Evolutionary conservation across 176 grass and related monocot species (phyloP).

Genomic region (Elymus sibiricus): DNA sequence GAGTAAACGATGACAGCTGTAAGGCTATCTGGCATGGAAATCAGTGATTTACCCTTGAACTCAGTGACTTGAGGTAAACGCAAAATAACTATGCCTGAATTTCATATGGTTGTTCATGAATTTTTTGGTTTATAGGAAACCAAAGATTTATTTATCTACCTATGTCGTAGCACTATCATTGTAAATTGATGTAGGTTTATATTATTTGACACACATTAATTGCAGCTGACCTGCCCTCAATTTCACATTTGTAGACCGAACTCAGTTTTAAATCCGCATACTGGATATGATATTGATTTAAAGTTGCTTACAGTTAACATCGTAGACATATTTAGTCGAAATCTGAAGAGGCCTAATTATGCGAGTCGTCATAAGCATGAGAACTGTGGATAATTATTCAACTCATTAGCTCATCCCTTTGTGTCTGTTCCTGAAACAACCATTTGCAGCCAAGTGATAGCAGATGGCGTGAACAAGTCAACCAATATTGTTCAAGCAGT

Average conservation of each 20-base stretch:
- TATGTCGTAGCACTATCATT: background rate
- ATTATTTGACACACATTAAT: background rate
- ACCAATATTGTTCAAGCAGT: slow-evolving; percentile 58
- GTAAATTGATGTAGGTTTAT: background rate
- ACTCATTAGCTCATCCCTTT: background rate
- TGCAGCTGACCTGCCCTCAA: background rate
- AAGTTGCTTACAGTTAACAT: background rate
- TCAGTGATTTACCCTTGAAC: slow-evolving; percentile 85
- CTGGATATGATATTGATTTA: background rate
- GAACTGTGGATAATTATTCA: background rate
- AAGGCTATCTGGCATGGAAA: slow-evolving; percentile 76
- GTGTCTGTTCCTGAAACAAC: background rate
- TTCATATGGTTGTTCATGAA: slow-evolving; percentile 8
- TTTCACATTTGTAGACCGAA: background rate
- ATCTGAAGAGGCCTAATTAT: background rate
- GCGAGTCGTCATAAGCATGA: background rate
- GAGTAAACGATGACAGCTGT: slow-evolving; percentile 66
- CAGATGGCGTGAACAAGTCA: slow-evolving; percentile 69
- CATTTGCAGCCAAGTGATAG: slow-evolving; percentile 67
- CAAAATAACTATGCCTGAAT: background rate
- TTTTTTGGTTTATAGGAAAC: background rate
- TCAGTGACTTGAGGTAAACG: slow-evolving; percentile 77
- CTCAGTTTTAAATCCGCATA: background rate
- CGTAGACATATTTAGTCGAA: background rate
- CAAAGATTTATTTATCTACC: background rate